Evolutionary conservation across 2,329 filamentous ascomycete species (phyloP).

Genomic region (Epichloe brachyelytri): DNA sequence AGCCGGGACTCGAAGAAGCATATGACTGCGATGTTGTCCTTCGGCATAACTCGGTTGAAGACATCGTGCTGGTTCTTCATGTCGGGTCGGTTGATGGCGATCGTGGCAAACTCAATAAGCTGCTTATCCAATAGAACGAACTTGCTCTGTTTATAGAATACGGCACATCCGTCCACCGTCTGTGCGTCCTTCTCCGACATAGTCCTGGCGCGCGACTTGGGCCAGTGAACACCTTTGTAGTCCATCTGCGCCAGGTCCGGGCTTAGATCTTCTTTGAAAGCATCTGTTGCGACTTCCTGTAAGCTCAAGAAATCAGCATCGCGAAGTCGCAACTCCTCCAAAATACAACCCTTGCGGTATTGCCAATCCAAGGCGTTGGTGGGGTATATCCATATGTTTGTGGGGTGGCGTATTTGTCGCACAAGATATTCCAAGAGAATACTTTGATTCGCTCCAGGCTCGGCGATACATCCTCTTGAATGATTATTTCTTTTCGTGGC

Average conservation of each 20-base stretch:
- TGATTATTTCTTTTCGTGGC: conserved; percentile 64
- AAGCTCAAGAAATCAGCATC: conserved; percentile 84
- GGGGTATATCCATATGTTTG: conserved; percentile 81
- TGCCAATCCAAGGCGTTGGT: conserved; percentile 75
- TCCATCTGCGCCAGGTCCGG: conserved; percentile 75
- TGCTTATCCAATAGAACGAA: conserved; percentile 91
- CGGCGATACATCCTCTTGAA: conserved; percentile 52
- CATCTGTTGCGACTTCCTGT: conserved; percentile 86
- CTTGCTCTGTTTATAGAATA: conserved; percentile 93
- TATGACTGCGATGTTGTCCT: conserved; percentile 90
- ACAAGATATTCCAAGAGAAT: conserved; percentile 90
- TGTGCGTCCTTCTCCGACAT: conserved; percentile 84
- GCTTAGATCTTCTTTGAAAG: conserved; percentile 82
- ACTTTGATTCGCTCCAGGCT: conserved; percentile 64
- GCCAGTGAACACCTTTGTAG: conserved; percentile 91
- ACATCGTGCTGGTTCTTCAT: conserved; percentile 97
- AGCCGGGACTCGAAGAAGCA: conserved; percentile 84
- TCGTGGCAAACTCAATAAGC: conserved; percentile 79
- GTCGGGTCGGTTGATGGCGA: conserved; percentile 86
- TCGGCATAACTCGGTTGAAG: conserved; percentile 96
- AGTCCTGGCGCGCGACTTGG: conserved; percentile 78
- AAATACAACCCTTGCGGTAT: conserved; percentile 67
- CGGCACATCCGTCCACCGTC: conserved; percentile 88
- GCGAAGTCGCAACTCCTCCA: conserved; percentile 66
- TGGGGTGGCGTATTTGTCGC: conserved; percentile 80